Conservation (phyloP, 306 rosid species). For the Arachis hypogaea region DNA sequence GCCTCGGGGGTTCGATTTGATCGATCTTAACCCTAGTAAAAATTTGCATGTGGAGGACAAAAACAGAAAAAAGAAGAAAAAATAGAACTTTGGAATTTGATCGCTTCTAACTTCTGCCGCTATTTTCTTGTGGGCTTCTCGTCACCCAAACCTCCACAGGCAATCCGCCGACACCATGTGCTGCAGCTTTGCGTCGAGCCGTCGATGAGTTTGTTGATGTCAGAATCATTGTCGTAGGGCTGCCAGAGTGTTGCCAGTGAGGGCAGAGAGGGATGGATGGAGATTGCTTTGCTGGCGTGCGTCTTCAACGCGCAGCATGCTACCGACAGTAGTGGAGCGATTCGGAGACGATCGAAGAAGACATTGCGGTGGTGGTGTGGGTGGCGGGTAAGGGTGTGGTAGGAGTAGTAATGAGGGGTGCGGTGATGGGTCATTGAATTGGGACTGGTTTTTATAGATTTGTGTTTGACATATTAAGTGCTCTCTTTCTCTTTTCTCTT, state of each 20-base stretch:
- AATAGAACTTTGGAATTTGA: constrained; percentile 42
- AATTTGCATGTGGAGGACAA: constrained; percentile 45
- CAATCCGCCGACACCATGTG: constrained; percentile 52
- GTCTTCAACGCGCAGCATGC: constrained; percentile 42
- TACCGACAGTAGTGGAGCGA: constrained; percentile 20
- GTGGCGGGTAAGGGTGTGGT: neutral
- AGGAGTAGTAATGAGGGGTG: neutral
- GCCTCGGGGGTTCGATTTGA: constrained; percentile 73
- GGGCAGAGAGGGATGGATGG: neutral
- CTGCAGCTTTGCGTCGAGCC: constrained; percentile 15
- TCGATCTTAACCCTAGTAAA: constrained; percentile 52
- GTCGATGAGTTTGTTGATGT: constrained; percentile 35
- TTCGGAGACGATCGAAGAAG: constrained; percentile 34
- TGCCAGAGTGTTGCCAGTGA: neutral
- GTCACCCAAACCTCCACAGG: constrained; percentile 41
- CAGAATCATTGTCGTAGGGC: constrained; percentile 28
- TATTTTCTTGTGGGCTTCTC: neutral
- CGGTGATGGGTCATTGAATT: constrained; percentile 20
- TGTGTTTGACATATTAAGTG: constrained; percentile 39
- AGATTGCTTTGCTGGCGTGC: constrained; percentile 17
- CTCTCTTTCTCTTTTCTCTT: neutral
- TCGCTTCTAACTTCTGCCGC: no score
- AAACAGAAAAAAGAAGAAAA: constrained; percentile 18
- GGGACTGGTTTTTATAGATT: constrained; percentile 38
- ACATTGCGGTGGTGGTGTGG: constrained; percentile 25